Percentiles rank a stretch among this genome's conserved stretches.
phyloP scores from a whole-genome alignment of 305 asterid genomes.

The Striga hermonthica region DNA sequence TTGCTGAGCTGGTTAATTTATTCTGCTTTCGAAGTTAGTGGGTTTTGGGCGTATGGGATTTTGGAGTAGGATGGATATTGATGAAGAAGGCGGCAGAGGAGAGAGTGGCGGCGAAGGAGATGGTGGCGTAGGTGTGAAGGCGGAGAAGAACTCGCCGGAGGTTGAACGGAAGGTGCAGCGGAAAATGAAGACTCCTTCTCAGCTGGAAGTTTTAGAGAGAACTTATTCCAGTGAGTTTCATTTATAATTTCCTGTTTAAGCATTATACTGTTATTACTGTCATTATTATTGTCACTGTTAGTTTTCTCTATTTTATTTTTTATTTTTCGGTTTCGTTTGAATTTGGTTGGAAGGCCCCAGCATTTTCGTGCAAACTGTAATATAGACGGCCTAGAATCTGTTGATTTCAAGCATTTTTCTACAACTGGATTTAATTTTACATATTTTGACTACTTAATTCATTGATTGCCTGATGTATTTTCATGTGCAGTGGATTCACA shows the following conservation, averaged over 20 bases:
- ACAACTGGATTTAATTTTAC: no score
- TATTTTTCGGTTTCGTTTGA: background rate
- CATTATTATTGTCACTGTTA: no score
- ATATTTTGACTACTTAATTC: no score
- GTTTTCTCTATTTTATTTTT: background rate
- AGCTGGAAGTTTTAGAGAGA: conserved; percentile 76
- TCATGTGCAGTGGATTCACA: conserved; percentile 60
- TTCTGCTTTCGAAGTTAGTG: background rate
- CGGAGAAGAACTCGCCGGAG: conserved; percentile 46
- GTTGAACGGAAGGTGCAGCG: conserved; percentile 65
- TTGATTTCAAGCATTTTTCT: background rate
- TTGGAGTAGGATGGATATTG: conserved; percentile 52
- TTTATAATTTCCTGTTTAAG: background rate
- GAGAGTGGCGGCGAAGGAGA: conserved; percentile 31
- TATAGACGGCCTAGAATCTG: background rate
- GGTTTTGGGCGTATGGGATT: conserved; percentile 23
- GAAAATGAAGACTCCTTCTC: conserved; percentile 89
- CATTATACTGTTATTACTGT: no score
- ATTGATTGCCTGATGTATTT: conserved; percentile 12
- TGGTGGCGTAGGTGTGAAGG: conserved; percentile 42
- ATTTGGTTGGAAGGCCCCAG: no score
- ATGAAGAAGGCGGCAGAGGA: conserved; percentile 24
- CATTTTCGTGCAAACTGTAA: no score
- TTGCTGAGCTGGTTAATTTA: conserved; percentile 23
- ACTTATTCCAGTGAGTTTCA: conserved; percentile 69